Percentiles rank a stretch among this genome's conserved stretches.
phyloP scores from a whole-genome alignment of 805 yeast species.

The Saturnispora mendoncae region DNA sequence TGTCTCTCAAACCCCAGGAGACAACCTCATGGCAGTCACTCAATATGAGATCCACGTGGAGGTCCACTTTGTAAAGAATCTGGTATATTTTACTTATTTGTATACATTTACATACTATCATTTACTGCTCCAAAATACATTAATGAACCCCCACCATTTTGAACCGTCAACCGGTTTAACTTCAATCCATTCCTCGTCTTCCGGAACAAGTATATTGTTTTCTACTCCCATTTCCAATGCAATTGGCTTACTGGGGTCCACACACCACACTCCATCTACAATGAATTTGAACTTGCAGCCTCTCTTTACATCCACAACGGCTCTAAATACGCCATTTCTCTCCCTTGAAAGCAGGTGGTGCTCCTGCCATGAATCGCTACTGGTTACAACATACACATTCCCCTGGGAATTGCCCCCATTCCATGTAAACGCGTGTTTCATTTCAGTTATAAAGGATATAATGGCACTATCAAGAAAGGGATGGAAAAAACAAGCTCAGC shows the following conservation, averaged over 20 bases:
- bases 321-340: slow-evolving; percentile 23
- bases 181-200: slow-evolving; percentile 19
- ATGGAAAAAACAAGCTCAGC: slow-evolving; percentile 4
- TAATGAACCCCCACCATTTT: not conserved
- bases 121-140: not conserved
- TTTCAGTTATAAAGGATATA: not conserved
- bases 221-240: slow-evolving; percentile 38
- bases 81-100: not conserved
- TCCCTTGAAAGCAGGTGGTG: slow-evolving; percentile 35
- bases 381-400: slow-evolving; percentile 53
- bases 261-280: slow-evolving; percentile 50
- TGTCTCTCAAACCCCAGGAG: not conserved
- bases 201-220: slow-evolving; percentile 37
- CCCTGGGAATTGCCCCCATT: not conserved
- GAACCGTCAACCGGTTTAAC: not conserved
- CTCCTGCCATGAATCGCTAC: slow-evolving; percentile 49
- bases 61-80: slow-evolving; percentile 1
- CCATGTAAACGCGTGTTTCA: slow-evolving; percentile 7
- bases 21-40: not conserved
- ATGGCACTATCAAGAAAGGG: not conserved
- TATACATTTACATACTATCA: not conserved
- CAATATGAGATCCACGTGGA: slow-evolving; percentile 1
- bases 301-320: slow-evolving; percentile 20
- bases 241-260: slow-evolving; percentile 23
- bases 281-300: slow-evolving; percentile 44